A percentile compares a stretch with the other conserved stretches of the same genome.
Conservation (phyloP, 2,329 filamentous ascomycete species). For the Ascochyta lentis region DNA sequence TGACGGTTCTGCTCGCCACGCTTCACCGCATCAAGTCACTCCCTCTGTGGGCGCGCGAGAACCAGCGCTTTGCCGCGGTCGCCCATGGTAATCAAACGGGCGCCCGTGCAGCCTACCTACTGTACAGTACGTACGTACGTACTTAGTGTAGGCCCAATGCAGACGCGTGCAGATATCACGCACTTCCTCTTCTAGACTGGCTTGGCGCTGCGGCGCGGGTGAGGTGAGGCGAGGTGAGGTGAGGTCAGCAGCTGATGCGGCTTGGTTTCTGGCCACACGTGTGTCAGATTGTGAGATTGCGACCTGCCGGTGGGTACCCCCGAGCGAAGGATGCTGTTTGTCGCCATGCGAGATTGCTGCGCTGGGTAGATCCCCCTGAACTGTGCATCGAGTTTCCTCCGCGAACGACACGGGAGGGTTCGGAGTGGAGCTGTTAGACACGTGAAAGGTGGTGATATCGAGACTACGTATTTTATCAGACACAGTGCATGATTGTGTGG, state of each 20-base stretch:
- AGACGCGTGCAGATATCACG: slow-evolving; percentile 7
- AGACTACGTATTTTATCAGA: too few relatives aligned
- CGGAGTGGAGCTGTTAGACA: too few relatives aligned
- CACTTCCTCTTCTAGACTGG: slow-evolving; percentile 26
- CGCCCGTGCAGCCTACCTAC: background rate
- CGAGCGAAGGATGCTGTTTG: slow-evolving; percentile 11
- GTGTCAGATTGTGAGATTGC: slow-evolving; percentile 3
- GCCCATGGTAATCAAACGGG: background rate
- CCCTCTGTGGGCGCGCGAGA: too few relatives aligned
- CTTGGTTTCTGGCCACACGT: background rate
- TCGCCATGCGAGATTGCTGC: background rate
- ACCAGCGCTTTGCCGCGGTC: background rate
- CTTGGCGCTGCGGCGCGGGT: slow-evolving; percentile 20
- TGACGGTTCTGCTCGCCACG: too few relatives aligned
- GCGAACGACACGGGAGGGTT: too few relatives aligned
- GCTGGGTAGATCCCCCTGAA: slow-evolving; percentile 13
- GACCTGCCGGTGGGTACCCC: background rate
- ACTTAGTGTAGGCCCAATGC: background rate
- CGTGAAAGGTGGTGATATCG: too few relatives aligned
- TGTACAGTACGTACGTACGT: too few relatives aligned
- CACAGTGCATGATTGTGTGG: too few relatives aligned
- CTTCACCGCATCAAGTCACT: too few relatives aligned
- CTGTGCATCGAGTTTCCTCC: background rate
- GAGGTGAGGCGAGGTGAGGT: too few relatives aligned
- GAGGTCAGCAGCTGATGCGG: background rate